Percentiles rank a stretch among this genome's conserved stretches.
phyloP scores from a whole-genome alignment of 306 rosid genomes.

The Sicyos edulis region DNA sequence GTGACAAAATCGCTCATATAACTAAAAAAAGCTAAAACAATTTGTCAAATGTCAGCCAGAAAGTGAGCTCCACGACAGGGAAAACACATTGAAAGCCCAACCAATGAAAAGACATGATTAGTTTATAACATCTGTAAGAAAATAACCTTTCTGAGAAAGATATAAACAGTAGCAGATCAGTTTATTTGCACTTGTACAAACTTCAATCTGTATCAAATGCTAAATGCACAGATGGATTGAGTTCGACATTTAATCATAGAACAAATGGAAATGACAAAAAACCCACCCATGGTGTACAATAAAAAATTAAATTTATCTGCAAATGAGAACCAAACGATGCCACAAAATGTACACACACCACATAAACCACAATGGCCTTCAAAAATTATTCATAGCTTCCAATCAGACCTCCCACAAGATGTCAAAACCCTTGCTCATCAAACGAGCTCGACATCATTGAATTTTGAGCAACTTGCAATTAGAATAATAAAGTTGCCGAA shows the following conservation, averaged over 20 bases:
- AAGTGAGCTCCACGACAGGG: neutral
- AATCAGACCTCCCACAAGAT: neutral
- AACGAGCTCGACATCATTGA: neutral
- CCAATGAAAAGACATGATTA: conserved; percentile 1
- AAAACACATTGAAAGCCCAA: neutral
- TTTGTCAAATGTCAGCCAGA: neutral
- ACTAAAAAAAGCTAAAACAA: neutral
- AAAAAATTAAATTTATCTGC: neutral
- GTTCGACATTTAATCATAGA: no score
- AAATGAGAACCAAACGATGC: neutral
- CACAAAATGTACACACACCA: neutral
- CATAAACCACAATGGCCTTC: neutral
- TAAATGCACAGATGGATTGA: no score
- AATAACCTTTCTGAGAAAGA: neutral
- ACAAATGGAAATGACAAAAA: no score
- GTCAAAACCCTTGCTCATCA: neutral
- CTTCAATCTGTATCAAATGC: no score
- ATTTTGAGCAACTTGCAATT: neutral
- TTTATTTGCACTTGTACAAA: no score
- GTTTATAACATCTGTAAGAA: neutral
- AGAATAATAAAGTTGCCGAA: neutral
- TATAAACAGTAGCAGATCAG: no score
- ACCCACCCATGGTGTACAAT: no score
- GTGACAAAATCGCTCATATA: neutral
- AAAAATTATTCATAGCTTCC: neutral